Percentiles rank a stretch among this genome's conserved stretches.
phyloP scores from a whole-genome alignment of 352 stramenopile genomes.

The Phytophthora rubi region DNA sequence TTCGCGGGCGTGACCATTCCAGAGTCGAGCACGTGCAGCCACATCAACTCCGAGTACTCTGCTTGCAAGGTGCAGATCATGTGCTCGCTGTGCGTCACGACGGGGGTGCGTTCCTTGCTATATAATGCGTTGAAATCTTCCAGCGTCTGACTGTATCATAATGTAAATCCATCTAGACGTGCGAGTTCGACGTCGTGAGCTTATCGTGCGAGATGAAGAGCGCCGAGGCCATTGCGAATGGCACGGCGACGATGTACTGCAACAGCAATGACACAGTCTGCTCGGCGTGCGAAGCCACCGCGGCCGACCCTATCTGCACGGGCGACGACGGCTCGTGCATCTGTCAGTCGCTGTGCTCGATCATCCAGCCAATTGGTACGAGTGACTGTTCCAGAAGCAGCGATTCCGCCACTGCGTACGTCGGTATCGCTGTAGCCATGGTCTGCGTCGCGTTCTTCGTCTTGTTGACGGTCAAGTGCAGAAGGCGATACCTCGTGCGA shows the following conservation, averaged over 20 bases:
- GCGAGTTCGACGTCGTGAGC: constrained; percentile 39
- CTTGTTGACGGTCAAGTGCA: constrained; percentile 33
- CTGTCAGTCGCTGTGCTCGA: constrained; percentile 43
- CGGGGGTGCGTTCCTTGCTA: constrained; percentile 20
- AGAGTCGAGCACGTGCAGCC: constrained; percentile 31
- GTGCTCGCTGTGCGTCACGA: constrained; percentile 47
- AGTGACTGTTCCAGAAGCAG: constrained; percentile 4
- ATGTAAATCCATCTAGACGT: constrained; percentile 26
- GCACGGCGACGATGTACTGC: constrained; percentile 37
- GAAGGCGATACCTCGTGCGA: constrained; percentile 1
- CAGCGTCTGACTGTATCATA: background rate
- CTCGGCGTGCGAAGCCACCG: constrained; percentile 26
- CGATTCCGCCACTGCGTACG: constrained; percentile 20
- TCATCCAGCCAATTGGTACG: constrained; percentile 16
- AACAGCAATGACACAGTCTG: constrained; percentile 32
- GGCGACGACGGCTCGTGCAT: constrained; percentile 37
- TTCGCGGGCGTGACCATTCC: constrained; percentile 5
- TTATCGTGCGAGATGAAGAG: constrained; percentile 33
- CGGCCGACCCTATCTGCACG: constrained; percentile 35
- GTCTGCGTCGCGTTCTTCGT: constrained; percentile 29
- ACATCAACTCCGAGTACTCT: constrained; percentile 36
- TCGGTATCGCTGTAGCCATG: constrained; percentile 23
- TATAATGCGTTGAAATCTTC: too few relatives aligned
- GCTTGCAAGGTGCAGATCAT: constrained; percentile 46
- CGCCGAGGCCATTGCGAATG: constrained; percentile 1